Conservation (phyloP, 78 protist genomes). For the Reticulomyxa filosa region DNA sequence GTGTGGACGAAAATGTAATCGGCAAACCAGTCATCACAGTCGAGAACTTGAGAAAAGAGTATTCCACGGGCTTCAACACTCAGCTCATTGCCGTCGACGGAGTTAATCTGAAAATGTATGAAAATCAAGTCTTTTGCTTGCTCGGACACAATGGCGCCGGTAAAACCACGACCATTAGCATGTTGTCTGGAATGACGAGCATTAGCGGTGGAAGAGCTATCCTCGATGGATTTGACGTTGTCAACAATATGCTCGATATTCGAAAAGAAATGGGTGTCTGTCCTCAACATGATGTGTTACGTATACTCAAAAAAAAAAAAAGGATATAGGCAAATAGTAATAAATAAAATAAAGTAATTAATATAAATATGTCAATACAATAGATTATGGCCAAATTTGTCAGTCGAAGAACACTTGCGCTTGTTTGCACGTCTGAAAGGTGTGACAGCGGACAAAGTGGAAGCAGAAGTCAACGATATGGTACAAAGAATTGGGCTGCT, state of each 20-base stretch:
- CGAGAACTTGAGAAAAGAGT: too few species aligned
- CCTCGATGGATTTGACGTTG: not conserved
- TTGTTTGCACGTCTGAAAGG: slow-evolving; percentile 5
- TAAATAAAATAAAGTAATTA: not conserved
- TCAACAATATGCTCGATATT: not conserved
- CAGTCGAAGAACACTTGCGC: not conserved
- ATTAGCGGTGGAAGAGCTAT: too few species aligned
- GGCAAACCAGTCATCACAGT: too few species aligned
- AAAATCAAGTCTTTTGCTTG: slow-evolving; percentile 3
- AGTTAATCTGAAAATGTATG: not conserved
- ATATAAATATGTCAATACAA: too few species aligned
- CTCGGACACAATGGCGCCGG: slow-evolving; percentile 74
- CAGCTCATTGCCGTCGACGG: slow-evolving; percentile 12
- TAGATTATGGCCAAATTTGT: too few species aligned
- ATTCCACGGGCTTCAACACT: too few species aligned
- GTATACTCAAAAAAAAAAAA: not conserved
- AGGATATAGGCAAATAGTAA: not conserved
- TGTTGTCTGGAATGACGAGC: slow-evolving; percentile 48
- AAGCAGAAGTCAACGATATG: not conserved
- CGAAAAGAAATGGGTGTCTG: slow-evolving; percentile 3
- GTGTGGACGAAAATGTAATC: too few species aligned
- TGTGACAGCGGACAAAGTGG: not conserved
- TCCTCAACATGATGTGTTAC: slow-evolving; percentile 7
- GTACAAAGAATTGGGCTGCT: too few species aligned
- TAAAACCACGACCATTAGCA: slow-evolving; percentile 46